Base-by-base conservation (phyloP, 1,139 yeast species). In the Hansenula sp. region DNA sequence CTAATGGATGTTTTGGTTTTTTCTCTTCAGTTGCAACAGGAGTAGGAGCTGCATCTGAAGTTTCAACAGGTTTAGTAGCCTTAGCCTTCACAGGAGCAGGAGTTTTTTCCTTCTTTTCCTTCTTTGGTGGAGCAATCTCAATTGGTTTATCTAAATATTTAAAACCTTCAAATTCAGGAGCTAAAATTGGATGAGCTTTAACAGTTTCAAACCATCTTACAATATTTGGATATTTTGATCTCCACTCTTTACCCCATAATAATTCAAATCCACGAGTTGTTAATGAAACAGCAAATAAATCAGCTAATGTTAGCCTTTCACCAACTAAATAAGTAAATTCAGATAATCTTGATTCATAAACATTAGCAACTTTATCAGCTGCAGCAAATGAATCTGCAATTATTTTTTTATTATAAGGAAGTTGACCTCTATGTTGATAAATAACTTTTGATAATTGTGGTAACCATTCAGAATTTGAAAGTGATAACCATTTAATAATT, bases 1-100 rank as follows among this genome's bases (percentile, higher is more conserved):
- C 95, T 66, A 90, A 80, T 62, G 97, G 97, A 72, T 92, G 98
- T 69, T 84, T 85, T 56, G 89, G 79, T 75, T 86, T 88, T 56
- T n/a, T n/a, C n/a, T n/a, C n/a, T n/a, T n/a, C n/a, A n/a, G 70
- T 77, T 7, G 18, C 18, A 25, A 21, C 22, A 42, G 65, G 73
- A 44, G 65, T 72, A 45, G 71, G 71, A 29, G 52, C 56, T 38
- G 62, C 65, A 37, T 61, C 64, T 30, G 59, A 59, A 38, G 59
- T 67, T 22, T 61, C 62, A 33, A 65, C 66, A 38, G 64, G 66
- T 39, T 55, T 50, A 31, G 56, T 63, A 32, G 55, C 54, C 53
- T 60, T n/a, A n/a, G n/a, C 60, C 50, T 63, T 58, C 61, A 64
- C 52, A 50, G 57, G 54, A 42, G 59, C 56, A n/a, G n/a, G n/a